These are phyloP conservation scores for Thymus quinquecostatus DNA, from an alignment of 257 asterid genomes.

Conservation along the genomic window DNA sequence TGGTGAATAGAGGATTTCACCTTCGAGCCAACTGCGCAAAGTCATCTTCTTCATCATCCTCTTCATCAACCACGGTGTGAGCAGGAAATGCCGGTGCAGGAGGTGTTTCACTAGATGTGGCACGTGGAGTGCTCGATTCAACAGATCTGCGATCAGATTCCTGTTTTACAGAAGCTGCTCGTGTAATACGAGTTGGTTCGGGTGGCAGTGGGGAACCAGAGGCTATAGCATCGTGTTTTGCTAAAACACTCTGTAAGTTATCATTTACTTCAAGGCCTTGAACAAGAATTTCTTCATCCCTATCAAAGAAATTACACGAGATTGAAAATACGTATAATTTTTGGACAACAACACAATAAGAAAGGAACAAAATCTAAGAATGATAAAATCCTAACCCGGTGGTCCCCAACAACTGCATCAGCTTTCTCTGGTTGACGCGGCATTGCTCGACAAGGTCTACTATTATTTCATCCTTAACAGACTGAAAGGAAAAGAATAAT, in stretches of 20 bases:
- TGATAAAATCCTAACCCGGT: slow-evolving; percentile 49
- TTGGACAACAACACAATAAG: background rate
- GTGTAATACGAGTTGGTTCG: slow-evolving; percentile 29
- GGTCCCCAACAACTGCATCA: slow-evolving; percentile 72
- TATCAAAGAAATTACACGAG: slow-evolving; percentile 24
- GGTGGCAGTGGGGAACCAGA: slow-evolving; percentile 73
- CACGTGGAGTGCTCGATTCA: slow-evolving; percentile 30
- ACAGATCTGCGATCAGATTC: slow-evolving; percentile 37
- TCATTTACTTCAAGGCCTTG: slow-evolving; percentile 93
- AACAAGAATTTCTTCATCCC: slow-evolving; percentile 88
- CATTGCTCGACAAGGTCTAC: slow-evolving; percentile 73
- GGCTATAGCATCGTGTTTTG: slow-evolving; percentile 80
- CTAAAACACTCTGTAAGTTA: slow-evolving; percentile 64
- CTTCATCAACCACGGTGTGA: slow-evolving; percentile 49
- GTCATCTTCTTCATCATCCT: slow-evolving; percentile 75
- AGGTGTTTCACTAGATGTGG: slow-evolving; percentile 38
- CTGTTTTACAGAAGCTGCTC: slow-evolving; percentile 37
- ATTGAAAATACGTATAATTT: too few species aligned
- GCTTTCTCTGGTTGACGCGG: slow-evolving; percentile 75
- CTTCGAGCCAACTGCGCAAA: slow-evolving; percentile 94
- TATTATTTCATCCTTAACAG: slow-evolving; percentile 50
- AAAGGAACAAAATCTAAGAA: background rate
- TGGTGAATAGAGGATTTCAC: slow-evolving; percentile 35
- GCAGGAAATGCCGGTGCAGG: slow-evolving; percentile 45
- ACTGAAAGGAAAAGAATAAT: slow-evolving; percentile 41